Base-by-base conservation (phyloP, 2,329 filamentous ascomycete genomes). In the Pseudonectria foliicola region DNA sequence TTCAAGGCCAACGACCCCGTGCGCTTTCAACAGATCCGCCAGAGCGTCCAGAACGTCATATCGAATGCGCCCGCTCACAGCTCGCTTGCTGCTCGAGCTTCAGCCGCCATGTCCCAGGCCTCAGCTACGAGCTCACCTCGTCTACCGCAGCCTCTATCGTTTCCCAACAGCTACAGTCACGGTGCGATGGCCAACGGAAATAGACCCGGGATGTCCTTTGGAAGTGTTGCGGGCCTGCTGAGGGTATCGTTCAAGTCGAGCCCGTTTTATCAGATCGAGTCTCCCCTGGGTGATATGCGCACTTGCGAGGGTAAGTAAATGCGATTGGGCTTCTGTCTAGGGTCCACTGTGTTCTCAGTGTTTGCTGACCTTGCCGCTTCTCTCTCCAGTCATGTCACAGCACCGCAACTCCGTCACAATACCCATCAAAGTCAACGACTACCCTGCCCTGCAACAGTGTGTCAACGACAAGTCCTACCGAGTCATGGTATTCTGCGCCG, bases 401-500 rank as follows among this genome's bases (percentile, higher is more conserved):
- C 70, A 73, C 44, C 57, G 66, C 26, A 72, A 70, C 40, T 71
- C 67, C 21, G 57, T 75, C 31, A 55, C 52, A 4, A 52, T 75
- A 18, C 47, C 55, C 6, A 44, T 78, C 25, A 68, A 59, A 37
- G 48, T 68, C 7, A 69, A 79, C 35, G 73, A 72, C 11, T 57
- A 72, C 21, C 63, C 71, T 3, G 58, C 67, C 10, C 67, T 79
- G 7, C 61, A 73, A 26, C 70, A 70, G 29, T 68, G 88, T 31
- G 62, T 72, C 16, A 57, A 60, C 7, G 78, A 90, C 42, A 66
- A 70, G n/a, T 71, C 71, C 10, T 63, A 82, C 50, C 75, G 80
- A 32, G 70, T 95, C 27, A 82, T 95, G 75, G 70, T 95, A 4
- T 95, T 93, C 55, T 94, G 88, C 52, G 80, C 85, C 4, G 67